phyloP scores from a whole-genome alignment of 164 flowering plant species.

The Umbellularia californica region DNA sequence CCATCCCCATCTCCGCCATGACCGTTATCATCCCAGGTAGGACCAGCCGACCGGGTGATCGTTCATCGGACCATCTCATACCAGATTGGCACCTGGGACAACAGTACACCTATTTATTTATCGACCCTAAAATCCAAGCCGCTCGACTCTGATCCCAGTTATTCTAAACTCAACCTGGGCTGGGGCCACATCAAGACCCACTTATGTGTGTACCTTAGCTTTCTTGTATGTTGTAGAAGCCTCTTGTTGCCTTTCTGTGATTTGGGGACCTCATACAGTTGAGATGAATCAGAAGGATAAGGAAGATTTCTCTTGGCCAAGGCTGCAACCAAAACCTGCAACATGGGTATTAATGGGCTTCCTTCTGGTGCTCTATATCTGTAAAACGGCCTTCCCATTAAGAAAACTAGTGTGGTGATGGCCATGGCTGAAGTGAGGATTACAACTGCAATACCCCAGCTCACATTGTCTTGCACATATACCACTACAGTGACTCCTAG shows the following conservation, averaged over 20 bases:
- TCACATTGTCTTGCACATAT: constrained; percentile 66
- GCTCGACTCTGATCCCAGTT: too few relatives aligned
- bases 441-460: constrained; percentile 70
- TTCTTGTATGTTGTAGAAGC: constrained; percentile 56
- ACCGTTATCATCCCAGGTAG: too few relatives aligned
- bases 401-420: constrained; percentile 41
- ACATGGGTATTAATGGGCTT: constrained; percentile 81
- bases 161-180: too few relatives aligned
- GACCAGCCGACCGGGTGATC: too few relatives aligned
- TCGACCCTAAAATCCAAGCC: too few relatives aligned
- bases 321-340: constrained; percentile 78
- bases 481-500: constrained; percentile 74
- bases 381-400: constrained; percentile 55
- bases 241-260: constrained; percentile 31
- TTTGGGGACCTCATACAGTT: constrained; percentile 49
- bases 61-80: too few relatives aligned
- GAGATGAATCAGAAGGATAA: constrained; percentile 41
- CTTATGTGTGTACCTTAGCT: constrained; percentile 46
- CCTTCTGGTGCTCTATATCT: constrained; percentile 53
- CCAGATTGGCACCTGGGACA: too few relatives aligned
- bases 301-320: constrained; percentile 58
- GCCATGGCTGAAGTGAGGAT: constrained; percentile 61
- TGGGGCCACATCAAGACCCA: too few relatives aligned
- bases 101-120: too few relatives aligned
- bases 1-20: too few relatives aligned